Evolutionary conservation across 805 yeast genomes (phyloP).

Genomic region (Hanseniaspora pseudoguilliermondii): DNA sequence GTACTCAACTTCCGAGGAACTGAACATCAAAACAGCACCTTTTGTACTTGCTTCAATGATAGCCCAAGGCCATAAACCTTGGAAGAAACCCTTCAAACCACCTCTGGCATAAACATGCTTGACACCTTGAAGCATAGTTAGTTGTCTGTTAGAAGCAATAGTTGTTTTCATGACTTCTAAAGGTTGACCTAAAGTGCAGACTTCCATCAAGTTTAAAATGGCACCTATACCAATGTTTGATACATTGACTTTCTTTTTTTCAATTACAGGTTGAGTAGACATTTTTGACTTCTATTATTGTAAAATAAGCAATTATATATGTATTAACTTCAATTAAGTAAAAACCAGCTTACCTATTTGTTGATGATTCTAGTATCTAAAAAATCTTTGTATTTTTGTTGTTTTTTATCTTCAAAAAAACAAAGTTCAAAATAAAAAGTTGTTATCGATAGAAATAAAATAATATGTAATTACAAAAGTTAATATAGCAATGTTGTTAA

Average conservation of each 20-base stretch:
- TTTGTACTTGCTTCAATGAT: constrained; percentile 99
- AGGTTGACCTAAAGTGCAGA: constrained; percentile 91
- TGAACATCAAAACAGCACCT: constrained; percentile 90
- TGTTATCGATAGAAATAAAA: no score
- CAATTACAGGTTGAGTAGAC: constrained; percentile 22
- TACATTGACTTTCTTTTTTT: constrained; percentile 78
- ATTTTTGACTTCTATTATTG: not conserved
- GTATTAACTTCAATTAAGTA: not conserved
- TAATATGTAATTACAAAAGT: no score
- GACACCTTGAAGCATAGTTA: constrained; percentile 55
- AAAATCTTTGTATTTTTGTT: not conserved
- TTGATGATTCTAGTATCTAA: not conserved
- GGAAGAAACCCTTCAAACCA: constrained; percentile 84
- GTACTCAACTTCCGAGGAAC: constrained; percentile 84
- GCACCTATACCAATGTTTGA: constrained; percentile 89
- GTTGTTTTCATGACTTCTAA: constrained; percentile 92
- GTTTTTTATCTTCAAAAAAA: no score
- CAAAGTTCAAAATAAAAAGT: no score
- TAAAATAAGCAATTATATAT: not conserved
- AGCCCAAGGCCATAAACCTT: constrained; percentile 98
- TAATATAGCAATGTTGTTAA: no score
- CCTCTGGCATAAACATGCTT: constrained; percentile 84
- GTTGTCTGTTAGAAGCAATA: constrained; percentile 88
- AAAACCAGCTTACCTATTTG: not conserved
- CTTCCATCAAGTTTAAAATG: constrained; percentile 83